phyloP scores from a whole-genome alignment of 1,284 basidiomycete genomes.

The Cutaneotrichosporon dermatis region DNA sequence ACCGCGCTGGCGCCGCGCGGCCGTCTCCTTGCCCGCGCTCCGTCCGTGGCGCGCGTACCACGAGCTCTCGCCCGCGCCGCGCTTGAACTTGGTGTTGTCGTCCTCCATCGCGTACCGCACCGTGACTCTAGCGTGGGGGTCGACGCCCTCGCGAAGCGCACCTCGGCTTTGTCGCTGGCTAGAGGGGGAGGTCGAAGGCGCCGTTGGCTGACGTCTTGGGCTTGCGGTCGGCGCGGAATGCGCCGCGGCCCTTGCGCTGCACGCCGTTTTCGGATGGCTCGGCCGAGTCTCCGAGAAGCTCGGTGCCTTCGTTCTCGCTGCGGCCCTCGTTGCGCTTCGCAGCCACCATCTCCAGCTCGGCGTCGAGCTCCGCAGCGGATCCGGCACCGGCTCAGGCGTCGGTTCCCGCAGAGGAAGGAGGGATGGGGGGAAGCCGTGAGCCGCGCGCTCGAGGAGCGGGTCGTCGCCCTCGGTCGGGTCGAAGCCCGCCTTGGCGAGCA shows the following conservation, averaged over 20 bases:
- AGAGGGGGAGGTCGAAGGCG: conserved; percentile 21
- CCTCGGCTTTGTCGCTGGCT: neutral
- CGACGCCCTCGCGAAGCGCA: conserved; percentile 29
- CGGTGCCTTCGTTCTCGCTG: neutral
- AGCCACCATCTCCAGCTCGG: conserved; percentile 2
- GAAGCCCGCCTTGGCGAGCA: conserved; percentile 44
- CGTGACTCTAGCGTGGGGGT: conserved; percentile 38
- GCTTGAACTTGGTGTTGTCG: conserved; percentile 24
- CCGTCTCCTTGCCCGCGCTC: conserved; percentile 37
- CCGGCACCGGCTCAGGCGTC: neutral
- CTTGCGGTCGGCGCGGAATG: conserved; percentile 19
- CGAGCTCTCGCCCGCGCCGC: conserved; percentile 29
- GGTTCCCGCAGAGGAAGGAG: conserved; percentile 28
- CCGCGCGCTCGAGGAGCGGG: conserved; percentile 39
- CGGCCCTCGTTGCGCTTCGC: neutral
- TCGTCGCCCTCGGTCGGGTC: conserved; percentile 45
- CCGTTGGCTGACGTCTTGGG: neutral
- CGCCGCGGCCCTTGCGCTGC: conserved; percentile 31
- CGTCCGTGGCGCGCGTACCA: conserved; percentile 42
- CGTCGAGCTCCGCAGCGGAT: neutral
- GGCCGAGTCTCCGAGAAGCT: too few species aligned
- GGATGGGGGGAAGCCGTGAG: conserved; percentile 34
- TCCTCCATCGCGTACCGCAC: conserved; percentile 34
- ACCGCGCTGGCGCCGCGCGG: conserved; percentile 5
- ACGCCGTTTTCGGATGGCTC: neutral